These are phyloP conservation scores for Aspergillus sp. DNA, from an alignment of 2,329 filamentous ascomycete genomes.

Conservation along the genomic window DNA sequence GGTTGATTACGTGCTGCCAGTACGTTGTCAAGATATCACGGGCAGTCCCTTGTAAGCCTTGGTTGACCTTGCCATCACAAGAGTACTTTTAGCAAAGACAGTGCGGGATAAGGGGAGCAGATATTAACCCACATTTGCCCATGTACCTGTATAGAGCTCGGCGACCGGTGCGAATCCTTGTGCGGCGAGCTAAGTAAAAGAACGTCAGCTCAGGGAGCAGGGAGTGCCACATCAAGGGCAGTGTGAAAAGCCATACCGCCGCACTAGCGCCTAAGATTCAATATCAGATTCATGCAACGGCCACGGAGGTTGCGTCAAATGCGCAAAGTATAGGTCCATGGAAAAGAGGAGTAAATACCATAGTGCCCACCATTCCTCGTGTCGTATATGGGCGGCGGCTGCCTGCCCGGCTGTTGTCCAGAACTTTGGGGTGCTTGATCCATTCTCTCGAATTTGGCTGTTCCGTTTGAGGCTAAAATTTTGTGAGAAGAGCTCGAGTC, in stretches of 20 bases:
- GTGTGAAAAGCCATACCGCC: constrained; percentile 57
- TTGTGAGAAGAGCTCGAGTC: not conserved
- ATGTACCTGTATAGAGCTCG: constrained; percentile 90
- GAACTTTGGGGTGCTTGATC: constrained; percentile 60
- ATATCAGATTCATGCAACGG: constrained; percentile 10
- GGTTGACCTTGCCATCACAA: constrained; percentile 72
- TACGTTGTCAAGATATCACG: constrained; percentile 98
- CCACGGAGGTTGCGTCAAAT: not conserved
- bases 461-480: not conserved
- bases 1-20: constrained; percentile 98
- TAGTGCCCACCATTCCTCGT: constrained; percentile 76
- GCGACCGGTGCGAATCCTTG: constrained; percentile 86
- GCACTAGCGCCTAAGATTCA: constrained; percentile 65
- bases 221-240: constrained; percentile 1
- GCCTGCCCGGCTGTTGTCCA: constrained; percentile 63
- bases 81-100: not conserved
- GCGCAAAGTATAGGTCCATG: not conserved
- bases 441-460: constrained; percentile 45
- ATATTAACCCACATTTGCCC: constrained; percentile 77
- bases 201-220: constrained; percentile 19
- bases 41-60: constrained; percentile 89
- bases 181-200: constrained; percentile 69
- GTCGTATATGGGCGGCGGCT: constrained; percentile 71
- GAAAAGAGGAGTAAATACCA: constrained; percentile 55
- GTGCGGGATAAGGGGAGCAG: not conserved